Percentiles rank a stretch among this genome's conserved stretches.
phyloP scores from a whole-genome alignment of 805 yeast species.

The Schwanniomyces polymorphus region DNA sequence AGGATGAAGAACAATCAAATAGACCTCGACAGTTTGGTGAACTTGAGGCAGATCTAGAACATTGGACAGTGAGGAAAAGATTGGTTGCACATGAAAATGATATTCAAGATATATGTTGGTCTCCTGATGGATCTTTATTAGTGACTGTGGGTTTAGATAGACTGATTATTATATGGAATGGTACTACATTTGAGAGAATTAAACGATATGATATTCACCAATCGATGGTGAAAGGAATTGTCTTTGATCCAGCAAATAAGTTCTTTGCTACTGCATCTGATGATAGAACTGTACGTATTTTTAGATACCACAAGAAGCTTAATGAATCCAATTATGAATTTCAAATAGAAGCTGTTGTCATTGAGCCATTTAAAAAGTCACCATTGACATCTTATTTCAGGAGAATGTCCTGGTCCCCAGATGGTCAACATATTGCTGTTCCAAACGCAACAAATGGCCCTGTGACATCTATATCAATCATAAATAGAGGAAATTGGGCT shows the following conservation, averaged over 20 bases:
- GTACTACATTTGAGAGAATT: slow-evolving; percentile 84
- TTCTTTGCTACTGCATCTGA: slow-evolving; percentile 97
- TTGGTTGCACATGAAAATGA: slow-evolving; percentile 97
- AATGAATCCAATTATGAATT: slow-evolving; percentile 68
- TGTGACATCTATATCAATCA: slow-evolving; percentile 68
- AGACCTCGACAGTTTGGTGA: slow-evolving; percentile 67
- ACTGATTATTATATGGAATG: slow-evolving; percentile 92
- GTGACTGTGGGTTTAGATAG: slow-evolving; percentile 95
- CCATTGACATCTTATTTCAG: slow-evolving; percentile 92
- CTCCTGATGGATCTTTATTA: slow-evolving; percentile 86
- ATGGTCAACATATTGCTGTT: slow-evolving; percentile 82
- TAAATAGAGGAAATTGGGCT: slow-evolving; percentile 80
- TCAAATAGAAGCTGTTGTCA: slow-evolving; percentile 78
- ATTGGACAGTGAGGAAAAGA: slow-evolving; percentile 91
- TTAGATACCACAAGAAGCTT: slow-evolving; percentile 70
- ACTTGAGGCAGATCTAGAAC: slow-evolving; percentile 73
- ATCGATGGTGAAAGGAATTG: slow-evolving; percentile 93
- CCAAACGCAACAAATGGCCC: slow-evolving; percentile 88
- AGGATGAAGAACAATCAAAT: slow-evolving; percentile 66
- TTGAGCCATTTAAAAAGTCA: slow-evolving; percentile 82
- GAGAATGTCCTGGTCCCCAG: slow-evolving; percentile 87
- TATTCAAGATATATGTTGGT: slow-evolving; percentile 97
- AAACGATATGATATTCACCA: slow-evolving; percentile 91
- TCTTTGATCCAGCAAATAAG: slow-evolving; percentile 97
- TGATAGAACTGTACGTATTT: slow-evolving; percentile 86